Evolutionary conservation across 768 basidiomycete genomes (phyloP), one percentile per base, ranked within the genome.

Genomic region (Udeniomyces megalosporus): DNA sequence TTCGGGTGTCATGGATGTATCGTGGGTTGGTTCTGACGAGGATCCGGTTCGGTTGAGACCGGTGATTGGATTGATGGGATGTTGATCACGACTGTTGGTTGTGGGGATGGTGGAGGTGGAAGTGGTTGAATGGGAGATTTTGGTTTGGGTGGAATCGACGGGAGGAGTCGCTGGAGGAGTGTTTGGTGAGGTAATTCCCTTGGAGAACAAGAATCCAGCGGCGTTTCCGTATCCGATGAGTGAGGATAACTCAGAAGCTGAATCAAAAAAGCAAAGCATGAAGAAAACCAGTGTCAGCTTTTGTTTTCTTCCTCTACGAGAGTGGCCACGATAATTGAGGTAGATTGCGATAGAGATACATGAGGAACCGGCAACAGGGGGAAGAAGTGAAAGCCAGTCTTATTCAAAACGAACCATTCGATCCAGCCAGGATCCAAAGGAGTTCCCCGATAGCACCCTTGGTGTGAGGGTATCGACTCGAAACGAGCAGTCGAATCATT

Each of bases 221-320:
- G 91, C 89, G 71, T 91, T 91, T 46, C 93, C 93, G 68, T 99
- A 99, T 7, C 93, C 93, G 57, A 95, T 80, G 48, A 85, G 80
- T 4, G 82, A 79, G n/a, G 82, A 80, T 17, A 97, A 76, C 0
- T 78, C 80, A 5, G 79, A 76, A n/a, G 86, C 89, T 83, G 69
- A 6, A 52, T 31, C 15, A 46, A 51, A 59, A 17, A 4, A 24
- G 4, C 15, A 34, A 51, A 48, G 45, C 7, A 17, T 10, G 34
- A 45, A n/a, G 20, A 35, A 14, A 15, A 12, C 15, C 4, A 50
- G 47, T 8, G 38, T 1, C 17, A 32, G 49, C 15, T n/a, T n/a
- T n/a, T n/a, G n/a, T n/a, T n/a, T n/a, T n/a, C n/a, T n/a, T n/a
- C n/a, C n/a, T n/a, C n/a, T n/a, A n/a, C n/a, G n/a, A n/a, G n/a